A percentile compares a stretch with the other conserved stretches of the same genome.
Conservation (phyloP, 306 rosid genomes). For the Adenanthera pavonina region DNA sequence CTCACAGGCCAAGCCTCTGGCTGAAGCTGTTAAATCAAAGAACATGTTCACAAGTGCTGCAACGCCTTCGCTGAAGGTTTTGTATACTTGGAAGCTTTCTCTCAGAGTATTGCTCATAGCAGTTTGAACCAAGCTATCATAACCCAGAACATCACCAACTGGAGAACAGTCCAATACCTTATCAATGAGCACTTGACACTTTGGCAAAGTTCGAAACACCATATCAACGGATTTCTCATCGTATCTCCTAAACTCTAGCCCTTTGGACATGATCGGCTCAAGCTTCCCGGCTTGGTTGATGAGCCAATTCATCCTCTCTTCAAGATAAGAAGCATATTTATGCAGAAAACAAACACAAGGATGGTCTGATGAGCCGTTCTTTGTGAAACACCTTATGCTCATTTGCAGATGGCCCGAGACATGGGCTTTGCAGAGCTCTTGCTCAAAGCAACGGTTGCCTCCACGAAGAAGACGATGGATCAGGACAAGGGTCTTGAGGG, state of each 20-base stretch:
- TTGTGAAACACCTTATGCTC: slow-evolving; percentile 42
- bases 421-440: slow-evolving; percentile 54
- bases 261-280: slow-evolving; percentile 56
- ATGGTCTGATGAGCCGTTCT: slow-evolving; percentile 24
- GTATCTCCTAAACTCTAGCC: slow-evolving; percentile 53
- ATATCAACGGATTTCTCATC: slow-evolving; percentile 60
- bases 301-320: slow-evolving; percentile 66
- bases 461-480: slow-evolving; percentile 69
- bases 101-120: slow-evolving; percentile 63
- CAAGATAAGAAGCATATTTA: slow-evolving; percentile 56
- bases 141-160: slow-evolving; percentile 41
- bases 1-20: slow-evolving; percentile 59
- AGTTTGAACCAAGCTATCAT: slow-evolving; percentile 51
- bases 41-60: slow-evolving; percentile 62
- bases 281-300: slow-evolving; percentile 74
- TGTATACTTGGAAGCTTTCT: slow-evolving; percentile 66
- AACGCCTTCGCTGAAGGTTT: slow-evolving; percentile 57
- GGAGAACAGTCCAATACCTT: slow-evolving; percentile 57
- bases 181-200: slow-evolving; percentile 59
- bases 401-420: slow-evolving; percentile 62
- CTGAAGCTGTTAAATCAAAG: slow-evolving; percentile 52
- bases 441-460: slow-evolving; percentile 60
- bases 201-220: slow-evolving; percentile 60
- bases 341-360: slow-evolving; percentile 50
- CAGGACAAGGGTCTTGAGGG: slow-evolving; percentile 64